These are phyloP conservation scores for Pleurotus djamor DNA, from an alignment of 768 basidiomycete genomes.

Conservation along the genomic window DNA sequence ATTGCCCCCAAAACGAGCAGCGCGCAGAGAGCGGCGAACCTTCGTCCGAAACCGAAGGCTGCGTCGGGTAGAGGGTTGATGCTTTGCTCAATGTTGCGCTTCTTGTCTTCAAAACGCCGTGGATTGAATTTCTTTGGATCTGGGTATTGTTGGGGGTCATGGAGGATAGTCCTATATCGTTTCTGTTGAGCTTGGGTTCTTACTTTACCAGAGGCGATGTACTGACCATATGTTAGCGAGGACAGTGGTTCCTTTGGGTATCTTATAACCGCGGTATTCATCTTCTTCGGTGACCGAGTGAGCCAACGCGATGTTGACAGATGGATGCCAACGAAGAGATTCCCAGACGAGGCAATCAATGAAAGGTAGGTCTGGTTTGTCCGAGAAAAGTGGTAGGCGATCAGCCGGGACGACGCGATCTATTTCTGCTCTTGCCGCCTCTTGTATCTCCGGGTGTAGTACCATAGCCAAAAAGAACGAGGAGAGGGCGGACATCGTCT, in stretches of 20 bases:
- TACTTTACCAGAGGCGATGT: not conserved
- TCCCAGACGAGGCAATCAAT: conserved; percentile 21
- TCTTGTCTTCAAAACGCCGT: not conserved
- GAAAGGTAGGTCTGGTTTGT: conserved; percentile 21
- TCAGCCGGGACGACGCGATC: conserved; percentile 22
- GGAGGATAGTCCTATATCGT: conserved; percentile 1
- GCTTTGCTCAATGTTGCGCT: not conserved
- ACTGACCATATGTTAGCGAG: conserved; percentile 6
- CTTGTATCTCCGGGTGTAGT: conserved; percentile 22
- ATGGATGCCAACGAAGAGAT: conserved; percentile 13
- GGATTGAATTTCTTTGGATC: conserved; percentile 4
- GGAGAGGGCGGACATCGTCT: conserved; percentile 15
- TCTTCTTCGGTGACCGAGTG: conserved; percentile 28
- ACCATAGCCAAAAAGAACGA: conserved; percentile 26
- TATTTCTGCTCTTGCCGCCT: conserved; percentile 16
- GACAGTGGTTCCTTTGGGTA: conserved; percentile 6
- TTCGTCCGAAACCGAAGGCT: conserved; percentile 6
- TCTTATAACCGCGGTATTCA: conserved; percentile 6
- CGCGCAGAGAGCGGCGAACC: not conserved
- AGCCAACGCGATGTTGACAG: conserved; percentile 30
- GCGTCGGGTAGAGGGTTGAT: conserved; percentile 5
- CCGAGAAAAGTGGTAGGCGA: conserved; percentile 24
- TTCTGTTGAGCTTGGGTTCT: not conserved
- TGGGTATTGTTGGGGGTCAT: conserved; percentile 3
- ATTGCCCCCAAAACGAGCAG: not conserved